A percentile compares a stretch with the other conserved stretches of the same genome.
Evolutionary conservation across 805 yeast species (phyloP).

Genomic region (Kodamaea laetipori): DNA sequence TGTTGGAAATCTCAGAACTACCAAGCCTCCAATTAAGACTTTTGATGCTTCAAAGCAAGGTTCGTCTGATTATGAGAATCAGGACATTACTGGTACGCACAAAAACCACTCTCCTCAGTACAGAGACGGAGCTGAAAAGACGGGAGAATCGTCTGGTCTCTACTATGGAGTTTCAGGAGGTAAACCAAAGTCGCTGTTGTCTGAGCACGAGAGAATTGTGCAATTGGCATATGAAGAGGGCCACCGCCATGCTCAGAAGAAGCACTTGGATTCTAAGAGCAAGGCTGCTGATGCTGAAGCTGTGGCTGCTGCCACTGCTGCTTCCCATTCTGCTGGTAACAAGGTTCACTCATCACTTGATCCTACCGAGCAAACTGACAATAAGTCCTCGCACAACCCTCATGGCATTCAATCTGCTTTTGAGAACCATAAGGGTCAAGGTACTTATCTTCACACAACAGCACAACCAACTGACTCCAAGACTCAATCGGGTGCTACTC

Average conservation of each 20-base stretch:
- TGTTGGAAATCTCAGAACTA: slow-evolving; percentile 5
- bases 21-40: slow-evolving; percentile 1
- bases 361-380: slow-evolving; percentile 28
- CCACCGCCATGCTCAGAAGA: slow-evolving; percentile 19
- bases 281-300: slow-evolving; percentile 8
- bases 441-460: too few relatives aligned
- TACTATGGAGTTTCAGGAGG: not conserved
- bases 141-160: not conserved
- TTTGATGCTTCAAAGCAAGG: not conserved
- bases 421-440: slow-evolving; percentile 5
- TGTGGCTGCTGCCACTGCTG: not conserved
- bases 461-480: too few relatives aligned
- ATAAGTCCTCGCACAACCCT: slow-evolving; percentile 33
- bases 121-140: slow-evolving; percentile 29
- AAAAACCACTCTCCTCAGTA: slow-evolving; percentile 30
- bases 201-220: not conserved
- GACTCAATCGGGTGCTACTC: too few relatives aligned
- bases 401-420: slow-evolving; percentile 28
- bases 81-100: not conserved
- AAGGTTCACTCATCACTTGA: slow-evolving; percentile 17
- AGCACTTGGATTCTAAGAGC: slow-evolving; percentile 11
- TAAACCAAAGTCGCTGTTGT: not conserved
- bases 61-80: not conserved
- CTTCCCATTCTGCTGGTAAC: not conserved
- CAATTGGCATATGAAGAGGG: slow-evolving; percentile 17